Evolutionary conservation across 202 grass and related monocot species (phyloP).

Genomic region (Bolboschoenoplectus hybrid): DNA sequence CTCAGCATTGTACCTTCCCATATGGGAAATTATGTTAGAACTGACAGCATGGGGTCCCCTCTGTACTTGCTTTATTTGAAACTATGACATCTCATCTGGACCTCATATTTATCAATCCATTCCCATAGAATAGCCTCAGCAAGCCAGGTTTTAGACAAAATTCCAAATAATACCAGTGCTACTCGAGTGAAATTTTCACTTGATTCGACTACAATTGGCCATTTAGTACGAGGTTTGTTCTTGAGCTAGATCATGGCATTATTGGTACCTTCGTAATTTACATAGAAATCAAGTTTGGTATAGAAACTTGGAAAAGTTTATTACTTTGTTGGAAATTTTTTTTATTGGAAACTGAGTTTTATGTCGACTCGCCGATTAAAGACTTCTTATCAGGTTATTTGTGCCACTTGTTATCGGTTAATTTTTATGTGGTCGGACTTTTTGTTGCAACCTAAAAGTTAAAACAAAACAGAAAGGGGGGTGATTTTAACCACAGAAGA

Average conservation of each 20-base stretch:
- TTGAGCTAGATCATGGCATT: background rate
- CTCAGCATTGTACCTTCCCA: slow-evolving; percentile 35
- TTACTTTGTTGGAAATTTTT: no score
- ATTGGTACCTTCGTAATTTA: background rate
- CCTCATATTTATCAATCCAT: background rate
- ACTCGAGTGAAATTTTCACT: slow-evolving; percentile 2
- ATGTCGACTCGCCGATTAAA: background rate
- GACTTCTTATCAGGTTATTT: background rate
- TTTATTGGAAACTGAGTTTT: background rate
- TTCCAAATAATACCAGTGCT: background rate
- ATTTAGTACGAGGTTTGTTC: slow-evolving; percentile 26
- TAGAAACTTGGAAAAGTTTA: no score
- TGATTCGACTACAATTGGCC: background rate
- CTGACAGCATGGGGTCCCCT: slow-evolving; percentile 8
- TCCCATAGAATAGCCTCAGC: background rate
- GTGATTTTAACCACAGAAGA: background rate
- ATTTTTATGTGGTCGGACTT: background rate
- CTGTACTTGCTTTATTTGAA: slow-evolving; percentile 31
- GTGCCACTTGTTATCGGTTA: background rate
- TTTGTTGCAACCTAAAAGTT: background rate
- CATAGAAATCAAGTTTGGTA: background rate
- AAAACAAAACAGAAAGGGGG: background rate
- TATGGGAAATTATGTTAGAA: slow-evolving; percentile 32
- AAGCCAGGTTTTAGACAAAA: slow-evolving; percentile 7
- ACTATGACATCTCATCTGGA: slow-evolving; percentile 17